Percentiles rank a stretch among this genome's conserved stretches.
These are phyloP conservation scores for Phylloboletellus chloephorus DNA, from an alignment of 1,284 basidiomycete species.

Conservation along the genomic window DNA sequence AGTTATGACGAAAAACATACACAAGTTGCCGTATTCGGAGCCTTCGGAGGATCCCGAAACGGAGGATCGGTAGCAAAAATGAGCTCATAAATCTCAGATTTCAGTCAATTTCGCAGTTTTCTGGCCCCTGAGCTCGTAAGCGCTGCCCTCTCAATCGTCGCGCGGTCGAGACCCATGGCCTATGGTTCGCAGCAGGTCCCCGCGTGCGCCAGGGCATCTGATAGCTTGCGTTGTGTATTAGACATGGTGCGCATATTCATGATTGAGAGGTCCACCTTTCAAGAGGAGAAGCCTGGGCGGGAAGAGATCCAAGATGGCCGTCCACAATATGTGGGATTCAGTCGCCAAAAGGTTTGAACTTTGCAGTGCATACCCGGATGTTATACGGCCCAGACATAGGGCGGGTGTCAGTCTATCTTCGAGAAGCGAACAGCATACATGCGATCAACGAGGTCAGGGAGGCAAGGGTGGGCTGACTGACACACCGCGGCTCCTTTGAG, in stretches of 20 bases:
- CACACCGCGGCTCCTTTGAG: background rate
- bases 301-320: background rate
- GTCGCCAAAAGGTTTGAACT: slow-evolving; percentile 12
- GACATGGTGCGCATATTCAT: background rate
- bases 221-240: no score
- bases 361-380: slow-evolving; percentile 10
- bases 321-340: slow-evolving; percentile 2
- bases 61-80: slow-evolving; percentile 19
- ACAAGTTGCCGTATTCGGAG: slow-evolving; percentile 18
- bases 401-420: slow-evolving; percentile 3
- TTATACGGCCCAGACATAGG: slow-evolving; percentile 2
- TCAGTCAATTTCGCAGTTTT: slow-evolving; percentile 14
- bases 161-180: background rate
- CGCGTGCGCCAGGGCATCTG: background rate
- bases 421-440: background rate
- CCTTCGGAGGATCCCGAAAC: slow-evolving; percentile 24
- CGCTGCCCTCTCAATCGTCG: slow-evolving; percentile 12
- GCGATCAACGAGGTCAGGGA: background rate
- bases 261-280: slow-evolving; percentile 6
- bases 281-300: slow-evolving; percentile 8
- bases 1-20: slow-evolving; percentile 8
- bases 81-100: slow-evolving; percentile 30
- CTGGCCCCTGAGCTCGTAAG: slow-evolving; percentile 23
- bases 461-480: background rate
- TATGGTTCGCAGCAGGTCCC: background rate